These are phyloP conservation scores for Lagerstroemia speciosa DNA, from an alignment of 345 rosid species.

Conservation along the genomic window DNA sequence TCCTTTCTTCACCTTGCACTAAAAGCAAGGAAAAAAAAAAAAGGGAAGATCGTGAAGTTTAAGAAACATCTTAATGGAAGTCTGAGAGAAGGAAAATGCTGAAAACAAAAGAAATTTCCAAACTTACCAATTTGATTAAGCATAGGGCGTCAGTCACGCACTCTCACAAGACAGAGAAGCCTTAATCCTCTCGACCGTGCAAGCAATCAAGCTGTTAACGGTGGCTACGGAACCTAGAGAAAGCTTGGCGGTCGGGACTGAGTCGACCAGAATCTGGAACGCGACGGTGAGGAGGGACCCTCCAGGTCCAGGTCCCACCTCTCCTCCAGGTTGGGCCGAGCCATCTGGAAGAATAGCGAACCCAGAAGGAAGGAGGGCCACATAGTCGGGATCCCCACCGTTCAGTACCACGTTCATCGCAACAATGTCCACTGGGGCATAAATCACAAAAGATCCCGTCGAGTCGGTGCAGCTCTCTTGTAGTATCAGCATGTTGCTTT, in stretches of 20 bases:
- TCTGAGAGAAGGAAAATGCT: background rate
- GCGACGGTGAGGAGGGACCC: constrained; percentile 81
- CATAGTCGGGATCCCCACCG: constrained; percentile 66
- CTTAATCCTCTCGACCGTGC: constrained; percentile 72
- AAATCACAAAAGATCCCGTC: constrained; percentile 36
- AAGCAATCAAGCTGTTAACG: constrained; percentile 57
- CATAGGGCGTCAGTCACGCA: constrained; percentile 10
- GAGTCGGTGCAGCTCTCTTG: constrained; percentile 48
- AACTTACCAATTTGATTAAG: background rate
- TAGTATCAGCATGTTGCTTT: constrained; percentile 44
- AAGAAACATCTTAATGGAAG: background rate
- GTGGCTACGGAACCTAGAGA: constrained; percentile 78
- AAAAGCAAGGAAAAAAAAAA: background rate
- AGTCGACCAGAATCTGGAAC: constrained; percentile 70
- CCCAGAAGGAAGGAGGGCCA: constrained; percentile 78
- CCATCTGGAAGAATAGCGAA: constrained; percentile 70
- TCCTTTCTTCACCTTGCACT: constrained; percentile 1
- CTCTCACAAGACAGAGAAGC: constrained; percentile 41
- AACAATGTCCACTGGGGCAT: constrained; percentile 36
- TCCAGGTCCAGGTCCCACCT: constrained; percentile 22
- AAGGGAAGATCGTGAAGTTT: background rate
- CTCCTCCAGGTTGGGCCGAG: constrained; percentile 16
- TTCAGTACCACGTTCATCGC: constrained; percentile 44
- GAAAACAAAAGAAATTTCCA: background rate
- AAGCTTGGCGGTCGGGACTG: constrained; percentile 69